Evolutionary conservation across 306 rosid genomes (phyloP), one percentile per base, ranked within the genome.

Genomic region (Inga leiocalycina): DNA sequence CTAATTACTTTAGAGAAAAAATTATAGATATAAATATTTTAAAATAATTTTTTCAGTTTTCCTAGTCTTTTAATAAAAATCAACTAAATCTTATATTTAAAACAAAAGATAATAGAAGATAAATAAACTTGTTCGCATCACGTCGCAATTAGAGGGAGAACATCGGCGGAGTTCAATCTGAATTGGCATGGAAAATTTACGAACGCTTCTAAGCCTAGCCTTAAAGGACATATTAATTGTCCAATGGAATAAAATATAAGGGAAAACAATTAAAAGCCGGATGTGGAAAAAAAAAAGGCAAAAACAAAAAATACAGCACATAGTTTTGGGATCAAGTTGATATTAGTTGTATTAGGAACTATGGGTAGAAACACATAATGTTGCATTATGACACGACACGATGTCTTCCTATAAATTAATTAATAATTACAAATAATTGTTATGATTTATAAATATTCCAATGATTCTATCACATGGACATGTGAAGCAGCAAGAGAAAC

Each of bases 81-180:
- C 1, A 39, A 39, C 2, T 6, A 1, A 6, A 1, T 39, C 0
- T 39, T 39, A 5, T 5, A 39, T 39, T 39, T 39, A 39, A 6
- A 0, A 37, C 6, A 5, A 1, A 0, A 39, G 2, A 1, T 6
- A 5, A 6, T 6, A 39, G 0, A 0, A 45, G 2, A 45, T 12
- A 48, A 48, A 48, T 48, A 49, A 14, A 49, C 3, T 15, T 49
- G 14, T 49, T 15, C 7, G 56, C 19, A 49, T 13, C 0, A 46
- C 15, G 2, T 46, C 4, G 52, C 52, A 48, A 13, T 15, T 52
- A 52, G n/a, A 16, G 56, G 56, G 56, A 49, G 57, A 15, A 16
- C 57, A 52, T 16, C 0, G 3, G 0, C 4, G 8, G n/a, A 17
- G n/a, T 17, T 16, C 57, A 17, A 52, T 49, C 57, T 5, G 57